Conservation (phyloP, 1,139 yeast species). For the Hyphopichia pseudoburtonii region DNA sequence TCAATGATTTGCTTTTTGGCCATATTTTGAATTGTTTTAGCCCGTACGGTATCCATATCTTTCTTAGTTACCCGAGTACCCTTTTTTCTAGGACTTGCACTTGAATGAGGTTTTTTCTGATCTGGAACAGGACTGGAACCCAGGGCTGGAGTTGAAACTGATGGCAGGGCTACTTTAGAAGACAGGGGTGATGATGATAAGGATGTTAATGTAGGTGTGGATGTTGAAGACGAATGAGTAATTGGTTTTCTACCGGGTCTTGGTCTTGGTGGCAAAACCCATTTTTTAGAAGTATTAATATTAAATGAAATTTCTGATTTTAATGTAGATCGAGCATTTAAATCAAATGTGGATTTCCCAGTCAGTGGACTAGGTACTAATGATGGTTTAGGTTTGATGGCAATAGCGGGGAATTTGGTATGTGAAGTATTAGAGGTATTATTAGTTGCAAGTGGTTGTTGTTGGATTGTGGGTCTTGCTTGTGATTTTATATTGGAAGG, state of each 20-base stretch:
- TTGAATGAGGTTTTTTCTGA: too few relatives aligned
- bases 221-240: constrained; percentile 6
- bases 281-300: constrained; percentile 53
- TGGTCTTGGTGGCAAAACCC: constrained; percentile 69
- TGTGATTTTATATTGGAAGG: not conserved
- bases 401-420: constrained; percentile 35
- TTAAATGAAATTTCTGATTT: constrained; percentile 23
- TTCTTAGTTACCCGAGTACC: too few relatives aligned
- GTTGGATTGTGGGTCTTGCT: not conserved
- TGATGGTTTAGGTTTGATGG: constrained; percentile 36
- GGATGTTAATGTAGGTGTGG: not conserved
- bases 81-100: too few relatives aligned
- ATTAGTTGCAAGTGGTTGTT: constrained; percentile 2
- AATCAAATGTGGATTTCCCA: constrained; percentile 17
- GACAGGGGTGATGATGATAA: too few relatives aligned
- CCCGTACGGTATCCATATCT: too few relatives aligned
- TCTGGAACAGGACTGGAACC: too few relatives aligned
- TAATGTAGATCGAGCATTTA: constrained; percentile 13
- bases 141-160: too few relatives aligned
- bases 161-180: too few relatives aligned
- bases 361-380: constrained; percentile 13
- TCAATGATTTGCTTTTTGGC: too few relatives aligned
- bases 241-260: constrained; percentile 58
- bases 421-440: constrained; percentile 3
- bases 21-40: too few relatives aligned